Evolutionary conservation across 2,329 filamentous ascomycete genomes (phyloP).

Genomic region (Stromatinia cepivora): DNA sequence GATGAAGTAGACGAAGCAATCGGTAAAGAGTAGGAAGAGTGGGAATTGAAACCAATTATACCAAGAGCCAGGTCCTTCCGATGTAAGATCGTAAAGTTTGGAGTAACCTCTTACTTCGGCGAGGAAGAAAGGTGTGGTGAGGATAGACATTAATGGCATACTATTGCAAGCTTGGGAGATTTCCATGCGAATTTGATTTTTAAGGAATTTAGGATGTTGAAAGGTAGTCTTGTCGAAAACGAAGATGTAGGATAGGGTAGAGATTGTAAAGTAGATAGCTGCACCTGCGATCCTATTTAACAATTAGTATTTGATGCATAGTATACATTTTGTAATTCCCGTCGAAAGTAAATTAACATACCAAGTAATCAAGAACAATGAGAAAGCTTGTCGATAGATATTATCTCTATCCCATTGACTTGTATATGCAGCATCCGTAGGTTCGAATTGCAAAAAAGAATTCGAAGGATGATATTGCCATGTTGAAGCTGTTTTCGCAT

Average conservation of each 20-base stretch:
- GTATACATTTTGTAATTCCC: too few species aligned
- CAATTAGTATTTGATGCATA: not conserved
- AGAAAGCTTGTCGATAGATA: constrained; percentile 69
- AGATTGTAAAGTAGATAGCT: constrained; percentile 80
- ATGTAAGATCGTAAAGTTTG: constrained; percentile 80
- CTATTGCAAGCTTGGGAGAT: constrained; percentile 75
- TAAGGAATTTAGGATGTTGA: constrained; percentile 90
- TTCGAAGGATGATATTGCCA: constrained; percentile 75
- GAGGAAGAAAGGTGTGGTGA: constrained; percentile 80
- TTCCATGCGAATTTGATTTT: constrained; percentile 86
- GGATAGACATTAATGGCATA: constrained; percentile 79
- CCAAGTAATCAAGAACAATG: constrained; percentile 85
- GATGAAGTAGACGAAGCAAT: constrained; percentile 89
- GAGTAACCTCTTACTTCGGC: constrained; percentile 80
- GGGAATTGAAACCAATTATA: constrained; percentile 86
- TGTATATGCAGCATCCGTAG: constrained; percentile 74
- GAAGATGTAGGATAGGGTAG: constrained; percentile 79
- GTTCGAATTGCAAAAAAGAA: constrained; percentile 66
- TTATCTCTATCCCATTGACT: constrained; percentile 79
- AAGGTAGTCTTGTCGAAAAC: constrained; percentile 90
- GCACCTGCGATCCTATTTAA: constrained; percentile 75
- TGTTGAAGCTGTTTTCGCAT: constrained; percentile 54
- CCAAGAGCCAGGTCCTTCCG: constrained; percentile 72
- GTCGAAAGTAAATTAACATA: constrained; percentile 46
- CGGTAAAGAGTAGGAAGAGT: constrained; percentile 83